Evolutionary conservation across 768 basidiomycete species (phyloP), one percentile per base, ranked within the genome.

Genomic region (Lanmaoa rubissima): DNA sequence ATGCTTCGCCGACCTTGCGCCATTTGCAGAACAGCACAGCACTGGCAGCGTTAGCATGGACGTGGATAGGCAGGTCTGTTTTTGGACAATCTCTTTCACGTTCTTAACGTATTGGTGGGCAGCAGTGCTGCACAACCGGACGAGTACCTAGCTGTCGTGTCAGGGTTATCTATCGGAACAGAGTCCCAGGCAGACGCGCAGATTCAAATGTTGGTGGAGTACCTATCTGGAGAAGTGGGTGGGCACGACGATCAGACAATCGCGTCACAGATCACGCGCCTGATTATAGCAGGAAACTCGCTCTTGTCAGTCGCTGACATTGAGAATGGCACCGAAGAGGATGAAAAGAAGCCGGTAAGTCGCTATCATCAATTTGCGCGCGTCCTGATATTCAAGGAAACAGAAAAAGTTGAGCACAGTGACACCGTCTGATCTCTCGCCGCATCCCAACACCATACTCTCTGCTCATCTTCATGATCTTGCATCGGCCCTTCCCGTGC

Each of bases 251-350:
- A 92, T 55, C 86, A 86, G 66, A 65, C 76, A 10, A 76, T 80
- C 12, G 83, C 89, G 7, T 76, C 86, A 3, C 84, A 83, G 59
- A 88, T 98, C 65, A 88, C 92, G 8, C 81, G 94, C 14, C 75
- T 99, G 14, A 84, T 99, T 39, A 79, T 99, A 39, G 92, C 91
- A 3, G 97, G 97, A 6, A 92, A 98, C 72, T 94, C 94, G 3
- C 70, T 98, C 8, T 82, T 82, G 13, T 79, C 86, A 0, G 70
- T 81, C 5, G 59, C 67, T 72, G 51, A 64, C 58, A 10, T 38
- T 24, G 65, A 71, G 12, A 69, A 72, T 53, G 73, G 70, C 40
- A 72, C 75, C 39, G 64, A 70, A 32, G 73, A 76, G 19, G 69
- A 79, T 14, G 83, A 82, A 47, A 81, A 76, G 60, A 88, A 84